These are phyloP conservation scores for Casaregolazyma lundiana DNA, from an alignment of 1,139 yeast genomes.

Conservation along the genomic window DNA sequence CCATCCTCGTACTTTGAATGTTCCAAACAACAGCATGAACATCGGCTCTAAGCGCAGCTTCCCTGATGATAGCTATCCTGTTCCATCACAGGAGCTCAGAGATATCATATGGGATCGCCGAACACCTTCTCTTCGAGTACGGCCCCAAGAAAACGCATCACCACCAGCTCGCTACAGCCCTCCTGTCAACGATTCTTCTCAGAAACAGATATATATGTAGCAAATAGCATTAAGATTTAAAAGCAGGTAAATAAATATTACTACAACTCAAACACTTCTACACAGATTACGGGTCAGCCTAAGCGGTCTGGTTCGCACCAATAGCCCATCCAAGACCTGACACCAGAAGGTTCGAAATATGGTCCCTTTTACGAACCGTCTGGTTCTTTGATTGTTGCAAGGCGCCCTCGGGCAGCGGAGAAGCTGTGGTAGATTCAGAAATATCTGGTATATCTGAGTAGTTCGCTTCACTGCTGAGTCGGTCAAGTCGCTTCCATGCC, in stretches of 20 bases:
- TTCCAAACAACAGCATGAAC: constrained; percentile 1
- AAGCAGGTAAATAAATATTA: not conserved
- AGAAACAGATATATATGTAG: constrained; percentile 3
- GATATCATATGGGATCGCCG: constrained; percentile 4
- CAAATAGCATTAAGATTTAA: not conserved
- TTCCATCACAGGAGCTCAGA: constrained; percentile 1
- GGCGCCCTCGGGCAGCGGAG: constrained; percentile 5
- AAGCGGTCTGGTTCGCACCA: constrained; percentile 43
- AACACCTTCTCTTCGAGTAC: not conserved
- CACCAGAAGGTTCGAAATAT: constrained; percentile 48
- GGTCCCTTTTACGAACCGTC: constrained; percentile 38
- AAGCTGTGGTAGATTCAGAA: not conserved
- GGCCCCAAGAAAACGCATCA: not conserved
- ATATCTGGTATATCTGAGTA: not conserved
- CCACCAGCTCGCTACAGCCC: not conserved
- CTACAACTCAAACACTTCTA: not conserved
- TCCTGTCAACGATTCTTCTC: not conserved
- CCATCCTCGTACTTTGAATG: not conserved
- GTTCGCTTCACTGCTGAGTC: not conserved
- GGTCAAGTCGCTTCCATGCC: constrained; percentile 32
- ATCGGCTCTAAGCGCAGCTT: constrained; percentile 4
- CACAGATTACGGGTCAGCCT: not conserved
- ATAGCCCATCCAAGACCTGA: constrained; percentile 66
- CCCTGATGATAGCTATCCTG: constrained; percentile 1
- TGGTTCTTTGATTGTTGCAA: not conserved